Percentiles rank a stretch among this genome's conserved stretches.
Evolutionary conservation across 1,284 basidiomycete genomes (phyloP).

Genomic region (Trametes pubescens): DNA sequence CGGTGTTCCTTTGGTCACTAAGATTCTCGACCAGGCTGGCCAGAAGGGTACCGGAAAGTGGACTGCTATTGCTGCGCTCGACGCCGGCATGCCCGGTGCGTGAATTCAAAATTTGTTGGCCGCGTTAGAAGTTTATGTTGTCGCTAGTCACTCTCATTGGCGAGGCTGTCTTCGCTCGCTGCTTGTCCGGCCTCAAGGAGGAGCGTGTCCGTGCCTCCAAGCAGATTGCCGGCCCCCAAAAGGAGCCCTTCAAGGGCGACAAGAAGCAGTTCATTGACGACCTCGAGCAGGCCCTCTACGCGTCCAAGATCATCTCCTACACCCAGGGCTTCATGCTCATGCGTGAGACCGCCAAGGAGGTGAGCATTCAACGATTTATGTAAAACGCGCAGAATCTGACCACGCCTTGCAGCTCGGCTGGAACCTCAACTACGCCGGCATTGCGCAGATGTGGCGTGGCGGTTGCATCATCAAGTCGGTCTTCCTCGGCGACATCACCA

Average conservation of each 20-base stretch:
- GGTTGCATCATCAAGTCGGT: constrained; percentile 99
- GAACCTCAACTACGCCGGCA: constrained; percentile 95
- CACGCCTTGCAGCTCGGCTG: constrained; percentile 61
- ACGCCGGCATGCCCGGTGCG: constrained; percentile 89
- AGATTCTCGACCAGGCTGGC: constrained; percentile 96
- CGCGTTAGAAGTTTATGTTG: constrained; percentile 13
- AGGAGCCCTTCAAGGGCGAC: constrained; percentile 95
- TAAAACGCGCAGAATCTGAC: constrained; percentile 23
- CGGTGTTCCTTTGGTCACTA: constrained; percentile 88
- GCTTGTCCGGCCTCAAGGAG: constrained; percentile 97
- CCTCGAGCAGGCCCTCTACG: constrained; percentile 98
- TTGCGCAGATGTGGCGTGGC: constrained; percentile 99
- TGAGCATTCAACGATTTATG: constrained; percentile 47
- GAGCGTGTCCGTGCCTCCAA: constrained; percentile 96
- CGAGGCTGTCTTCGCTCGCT: constrained; percentile 99
- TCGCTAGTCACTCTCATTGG: constrained; percentile 95
- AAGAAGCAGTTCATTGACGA: constrained; percentile 99
- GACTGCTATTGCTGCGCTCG: constrained; percentile 98
- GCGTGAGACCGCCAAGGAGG: constrained; percentile 97
- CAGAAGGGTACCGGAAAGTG: constrained; percentile 99
- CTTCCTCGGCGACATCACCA: constrained; percentile 94
- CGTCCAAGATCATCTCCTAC: constrained; percentile 99
- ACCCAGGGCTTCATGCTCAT: constrained; percentile 99
- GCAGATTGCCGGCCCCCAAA: constrained; percentile 88
- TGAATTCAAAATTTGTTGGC: constrained; percentile 8